These are phyloP conservation scores for Saccharata proteae DNA, from an alignment of 2,329 filamentous ascomycete species.

Conservation along the genomic window DNA sequence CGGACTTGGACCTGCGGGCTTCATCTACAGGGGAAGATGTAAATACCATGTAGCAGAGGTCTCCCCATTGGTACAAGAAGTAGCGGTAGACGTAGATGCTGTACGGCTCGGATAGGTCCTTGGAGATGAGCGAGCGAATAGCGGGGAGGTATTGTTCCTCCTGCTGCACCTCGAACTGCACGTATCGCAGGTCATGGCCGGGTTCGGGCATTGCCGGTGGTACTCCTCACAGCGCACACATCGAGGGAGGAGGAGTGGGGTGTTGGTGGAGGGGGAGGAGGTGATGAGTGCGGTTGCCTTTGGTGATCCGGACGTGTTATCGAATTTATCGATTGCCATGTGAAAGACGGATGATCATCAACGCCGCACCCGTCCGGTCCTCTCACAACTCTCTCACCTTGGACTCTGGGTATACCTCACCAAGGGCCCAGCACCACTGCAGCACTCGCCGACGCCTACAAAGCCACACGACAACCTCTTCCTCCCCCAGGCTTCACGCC, in stretches of 20 bases:
- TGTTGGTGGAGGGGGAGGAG: background rate
- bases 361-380: too few relatives aligned
- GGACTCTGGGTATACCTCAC: too few relatives aligned
- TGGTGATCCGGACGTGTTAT: background rate
- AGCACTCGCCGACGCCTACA: too few relatives aligned
- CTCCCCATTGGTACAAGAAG: constrained; percentile 94
- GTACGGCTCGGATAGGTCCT: constrained; percentile 93
- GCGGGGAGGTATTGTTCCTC: constrained; percentile 63
- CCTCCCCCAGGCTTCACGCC: too few relatives aligned
- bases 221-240: background rate
- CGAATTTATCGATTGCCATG: background rate
- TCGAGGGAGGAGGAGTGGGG: background rate
- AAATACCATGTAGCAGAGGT: constrained; percentile 85
- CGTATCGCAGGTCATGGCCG: constrained; percentile 37
- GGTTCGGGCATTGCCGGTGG: constrained; percentile 1
- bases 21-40: constrained; percentile 4
- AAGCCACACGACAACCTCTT: too few relatives aligned
- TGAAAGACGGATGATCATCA: too few relatives aligned
- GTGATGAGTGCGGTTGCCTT: background rate
- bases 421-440: too few relatives aligned
- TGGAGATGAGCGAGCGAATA: constrained; percentile 86
- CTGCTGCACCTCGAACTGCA: constrained; percentile 46
- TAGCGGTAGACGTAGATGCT: constrained; percentile 99
- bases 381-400: too few relatives aligned
- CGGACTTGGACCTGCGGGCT: too few relatives aligned